Percentiles rank a stretch among this genome's conserved stretches.
phyloP scores from a whole-genome alignment of 2,329 filamentous ascomycete genomes.

The Daldinia eschscholtzii region DNA sequence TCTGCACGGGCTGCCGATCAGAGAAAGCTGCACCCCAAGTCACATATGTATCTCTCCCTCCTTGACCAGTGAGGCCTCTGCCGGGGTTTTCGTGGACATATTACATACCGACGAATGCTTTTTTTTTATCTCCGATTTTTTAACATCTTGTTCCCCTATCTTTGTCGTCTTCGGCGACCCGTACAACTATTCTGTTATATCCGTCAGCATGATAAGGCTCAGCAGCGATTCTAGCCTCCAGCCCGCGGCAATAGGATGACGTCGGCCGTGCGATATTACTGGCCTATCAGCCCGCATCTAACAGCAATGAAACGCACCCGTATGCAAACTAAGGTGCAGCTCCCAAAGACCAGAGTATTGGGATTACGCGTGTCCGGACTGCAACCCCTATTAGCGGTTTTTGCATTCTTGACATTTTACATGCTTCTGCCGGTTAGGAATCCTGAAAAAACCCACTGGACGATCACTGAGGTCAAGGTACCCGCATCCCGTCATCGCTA shows the following conservation, averaged over 20 bases:
- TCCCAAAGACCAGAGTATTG: conserved; percentile 19
- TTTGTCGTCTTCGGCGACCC: conserved; percentile 28
- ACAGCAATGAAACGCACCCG: neutral
- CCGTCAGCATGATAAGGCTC: conserved; percentile 1
- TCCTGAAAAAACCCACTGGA: conserved; percentile 21
- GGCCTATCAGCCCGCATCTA: conserved; percentile 5
- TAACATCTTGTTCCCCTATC: neutral
- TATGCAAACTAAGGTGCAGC: conserved; percentile 3
- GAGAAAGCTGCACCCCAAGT: conserved; percentile 20
- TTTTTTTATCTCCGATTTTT: conserved; percentile 13
- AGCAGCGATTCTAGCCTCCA: conserved; percentile 16
- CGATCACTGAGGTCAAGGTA: conserved; percentile 18
- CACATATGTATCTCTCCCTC: conserved; percentile 15
- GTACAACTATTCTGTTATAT: conserved; percentile 17
- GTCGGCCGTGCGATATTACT: conserved; percentile 13
- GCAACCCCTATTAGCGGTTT: conserved; percentile 7
- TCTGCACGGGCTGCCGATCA: conserved; percentile 21
- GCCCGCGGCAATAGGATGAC: conserved; percentile 14
- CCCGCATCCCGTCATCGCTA: conserved; percentile 17
- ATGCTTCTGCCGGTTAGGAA: conserved; percentile 5
- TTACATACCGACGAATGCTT: conserved; percentile 20
- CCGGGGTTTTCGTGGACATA: conserved; percentile 14
- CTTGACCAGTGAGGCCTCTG: conserved; percentile 6
- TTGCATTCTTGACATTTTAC: neutral
- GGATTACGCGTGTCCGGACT: conserved; percentile 22